phyloP scores from a whole-genome alignment of 2,329 filamentous ascomycete species.

The Chaetomium sp. region DNA sequence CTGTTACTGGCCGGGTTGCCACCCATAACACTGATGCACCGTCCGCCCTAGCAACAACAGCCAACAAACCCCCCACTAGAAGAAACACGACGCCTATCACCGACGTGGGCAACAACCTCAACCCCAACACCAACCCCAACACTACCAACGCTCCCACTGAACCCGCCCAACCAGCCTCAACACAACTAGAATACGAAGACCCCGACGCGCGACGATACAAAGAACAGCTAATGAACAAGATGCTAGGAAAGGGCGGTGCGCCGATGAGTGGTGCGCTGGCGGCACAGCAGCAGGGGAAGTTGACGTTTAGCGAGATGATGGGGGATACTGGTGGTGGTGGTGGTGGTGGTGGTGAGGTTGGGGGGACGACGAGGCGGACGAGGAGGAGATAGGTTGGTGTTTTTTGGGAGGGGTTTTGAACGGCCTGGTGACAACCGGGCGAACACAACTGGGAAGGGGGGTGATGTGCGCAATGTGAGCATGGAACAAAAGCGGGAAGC shows the following conservation, averaged over 20 bases:
- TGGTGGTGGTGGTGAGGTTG: not conserved
- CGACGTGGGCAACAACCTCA: not conserved
- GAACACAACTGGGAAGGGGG: not conserved
- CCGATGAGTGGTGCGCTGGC: not conserved
- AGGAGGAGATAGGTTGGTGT: not conserved
- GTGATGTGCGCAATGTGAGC: not conserved
- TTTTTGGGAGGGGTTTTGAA: too few species aligned
- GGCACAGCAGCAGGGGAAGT: constrained; percentile 2
- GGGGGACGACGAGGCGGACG: constrained; percentile 7
- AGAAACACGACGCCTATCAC: not conserved
- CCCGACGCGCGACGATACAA: constrained; percentile 41
- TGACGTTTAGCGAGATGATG: constrained; percentile 14
- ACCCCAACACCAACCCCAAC: not conserved
- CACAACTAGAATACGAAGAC: constrained; percentile 50
- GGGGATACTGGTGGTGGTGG: constrained; percentile 9
- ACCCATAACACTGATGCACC: too few species aligned
- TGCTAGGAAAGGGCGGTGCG: constrained; percentile 25
- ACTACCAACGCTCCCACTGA: constrained; percentile 20
- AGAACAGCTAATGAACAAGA: constrained; percentile 39
- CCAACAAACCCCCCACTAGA: too few species aligned
- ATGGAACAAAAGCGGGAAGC: too few species aligned
- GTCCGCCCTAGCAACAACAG: too few species aligned
- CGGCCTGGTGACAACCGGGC: too few species aligned
- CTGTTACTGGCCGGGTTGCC: too few species aligned
- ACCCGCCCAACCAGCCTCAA: constrained; percentile 35